These are phyloP conservation scores for Diversispora epigaea DNA, from an alignment of 192 early-diverging fungal genomes.

Conservation along the genomic window DNA sequence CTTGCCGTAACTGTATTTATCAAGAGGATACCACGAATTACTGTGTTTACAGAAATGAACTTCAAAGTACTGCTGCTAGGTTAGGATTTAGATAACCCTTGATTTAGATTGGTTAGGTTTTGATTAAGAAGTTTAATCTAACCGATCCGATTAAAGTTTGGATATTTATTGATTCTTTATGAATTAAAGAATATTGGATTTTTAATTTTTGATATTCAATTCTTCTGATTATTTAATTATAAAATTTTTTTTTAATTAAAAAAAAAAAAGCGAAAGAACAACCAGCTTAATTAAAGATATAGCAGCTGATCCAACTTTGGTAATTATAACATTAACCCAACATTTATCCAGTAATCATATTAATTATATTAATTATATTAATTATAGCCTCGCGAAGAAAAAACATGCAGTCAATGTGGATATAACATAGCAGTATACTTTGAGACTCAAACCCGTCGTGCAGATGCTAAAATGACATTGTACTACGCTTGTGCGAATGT, in stretches of 20 bases:
- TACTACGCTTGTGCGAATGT: constrained; percentile 76
- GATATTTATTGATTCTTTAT: too few relatives aligned
- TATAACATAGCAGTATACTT: constrained; percentile 70
- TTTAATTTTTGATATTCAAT: too few relatives aligned
- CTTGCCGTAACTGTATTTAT: constrained; percentile 77
- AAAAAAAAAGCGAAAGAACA: constrained; percentile 9
- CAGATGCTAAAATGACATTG: constrained; percentile 73
- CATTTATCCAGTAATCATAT: background rate
- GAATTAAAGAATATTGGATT: too few relatives aligned
- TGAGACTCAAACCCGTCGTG: constrained; percentile 58
- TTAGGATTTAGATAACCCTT: constrained; percentile 27
- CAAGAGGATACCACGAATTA: constrained; percentile 68
- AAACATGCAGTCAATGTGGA: constrained; percentile 61
- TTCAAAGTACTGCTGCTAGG: constrained; percentile 53
- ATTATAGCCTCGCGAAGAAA: constrained; percentile 61
- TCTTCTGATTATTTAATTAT: too few relatives aligned
- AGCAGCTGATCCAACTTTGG: constrained; percentile 57
- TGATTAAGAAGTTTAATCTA: too few relatives aligned
- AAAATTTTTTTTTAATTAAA: too few relatives aligned
- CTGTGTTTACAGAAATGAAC: constrained; percentile 76
- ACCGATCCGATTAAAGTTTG: too few relatives aligned
- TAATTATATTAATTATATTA: background rate
- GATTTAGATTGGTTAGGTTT: too few relatives aligned
- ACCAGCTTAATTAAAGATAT: background rate
- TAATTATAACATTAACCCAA: constrained; percentile 29